phyloP scores from a whole-genome alignment of 2,329 filamentous ascomycete genomes.

The Penicillium sp. region DNA sequence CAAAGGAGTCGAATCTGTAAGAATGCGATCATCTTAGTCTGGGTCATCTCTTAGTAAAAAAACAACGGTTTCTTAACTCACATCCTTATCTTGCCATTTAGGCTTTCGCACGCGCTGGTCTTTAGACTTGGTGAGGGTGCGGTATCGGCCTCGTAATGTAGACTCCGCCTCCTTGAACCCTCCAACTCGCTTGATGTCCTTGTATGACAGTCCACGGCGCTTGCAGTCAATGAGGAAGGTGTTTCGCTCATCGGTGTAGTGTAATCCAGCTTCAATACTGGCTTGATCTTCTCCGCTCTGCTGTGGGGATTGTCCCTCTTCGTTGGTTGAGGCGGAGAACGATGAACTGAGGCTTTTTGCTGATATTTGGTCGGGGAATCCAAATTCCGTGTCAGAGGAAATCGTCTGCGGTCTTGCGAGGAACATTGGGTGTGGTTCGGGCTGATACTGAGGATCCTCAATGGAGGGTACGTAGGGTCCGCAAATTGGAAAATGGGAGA shows the following conservation, averaged over 20 bases:
- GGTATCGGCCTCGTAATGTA: constrained; percentile 47
- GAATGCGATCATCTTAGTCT: not conserved
- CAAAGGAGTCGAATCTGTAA: constrained; percentile 42
- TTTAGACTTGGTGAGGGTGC: constrained; percentile 47
- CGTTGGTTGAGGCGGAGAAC: not conserved
- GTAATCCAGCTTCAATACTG: constrained; percentile 8
- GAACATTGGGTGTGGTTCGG: not conserved
- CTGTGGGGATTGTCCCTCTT: not conserved
- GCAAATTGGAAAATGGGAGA: not conserved
- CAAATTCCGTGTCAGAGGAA: not conserved
- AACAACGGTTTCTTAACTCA: constrained; percentile 28
- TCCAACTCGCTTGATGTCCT: constrained; percentile 46
- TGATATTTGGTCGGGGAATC: not conserved
- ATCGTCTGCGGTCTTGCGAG: not conserved
- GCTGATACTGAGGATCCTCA: too few relatives aligned
- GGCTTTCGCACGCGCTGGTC: constrained; percentile 48
- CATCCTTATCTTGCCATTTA: constrained; percentile 44
- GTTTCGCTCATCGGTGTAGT: constrained; percentile 32
- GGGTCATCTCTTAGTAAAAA: not conserved
- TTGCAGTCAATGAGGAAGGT: constrained; percentile 43
- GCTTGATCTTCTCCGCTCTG: not conserved
- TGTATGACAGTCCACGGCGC: constrained; percentile 45
- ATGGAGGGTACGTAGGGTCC: not conserved
- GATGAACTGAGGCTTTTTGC: not conserved
- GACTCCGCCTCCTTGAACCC: constrained; percentile 49